Evolutionary conservation across 1,139 yeast species (phyloP).

Genomic region (Arxiozyma telluris): DNA sequence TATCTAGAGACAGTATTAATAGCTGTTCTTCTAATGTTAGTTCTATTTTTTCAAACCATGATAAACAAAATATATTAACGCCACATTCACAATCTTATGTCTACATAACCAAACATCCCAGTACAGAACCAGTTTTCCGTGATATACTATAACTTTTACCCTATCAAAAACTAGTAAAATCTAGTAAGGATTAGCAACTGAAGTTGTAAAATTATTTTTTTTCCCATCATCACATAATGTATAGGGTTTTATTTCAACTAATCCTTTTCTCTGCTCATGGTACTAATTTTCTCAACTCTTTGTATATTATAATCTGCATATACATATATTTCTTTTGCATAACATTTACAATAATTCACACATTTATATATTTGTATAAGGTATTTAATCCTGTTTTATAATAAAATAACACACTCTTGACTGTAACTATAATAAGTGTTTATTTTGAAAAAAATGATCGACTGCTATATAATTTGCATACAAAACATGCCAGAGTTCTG

Average conservation of each 20-base stretch:
- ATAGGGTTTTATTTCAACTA: background rate
- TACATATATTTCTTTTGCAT: background rate
- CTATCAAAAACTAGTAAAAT: no score
- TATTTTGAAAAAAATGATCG: background rate
- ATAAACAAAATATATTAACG: background rate
- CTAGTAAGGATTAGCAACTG: no score
- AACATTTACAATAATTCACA: background rate
- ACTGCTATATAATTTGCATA: constrained; percentile 1
- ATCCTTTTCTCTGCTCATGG: background rate
- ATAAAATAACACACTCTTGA: background rate
- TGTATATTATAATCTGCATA: background rate
- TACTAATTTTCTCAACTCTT: background rate
- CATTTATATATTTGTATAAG: background rate
- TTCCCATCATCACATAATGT: no score
- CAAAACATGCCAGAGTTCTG: background rate
- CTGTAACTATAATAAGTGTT: background rate
- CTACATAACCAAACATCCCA: background rate
- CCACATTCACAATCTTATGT: background rate
- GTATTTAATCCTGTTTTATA: background rate
- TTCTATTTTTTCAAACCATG: background rate
- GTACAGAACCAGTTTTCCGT: background rate
- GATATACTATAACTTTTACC: no score
- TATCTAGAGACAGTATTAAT: background rate
- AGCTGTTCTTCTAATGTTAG: background rate
- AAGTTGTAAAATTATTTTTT: no score